phyloP scores from a whole-genome alignment of 768 basidiomycete species.

The Gloeopeniophorella convolvens region DNA sequence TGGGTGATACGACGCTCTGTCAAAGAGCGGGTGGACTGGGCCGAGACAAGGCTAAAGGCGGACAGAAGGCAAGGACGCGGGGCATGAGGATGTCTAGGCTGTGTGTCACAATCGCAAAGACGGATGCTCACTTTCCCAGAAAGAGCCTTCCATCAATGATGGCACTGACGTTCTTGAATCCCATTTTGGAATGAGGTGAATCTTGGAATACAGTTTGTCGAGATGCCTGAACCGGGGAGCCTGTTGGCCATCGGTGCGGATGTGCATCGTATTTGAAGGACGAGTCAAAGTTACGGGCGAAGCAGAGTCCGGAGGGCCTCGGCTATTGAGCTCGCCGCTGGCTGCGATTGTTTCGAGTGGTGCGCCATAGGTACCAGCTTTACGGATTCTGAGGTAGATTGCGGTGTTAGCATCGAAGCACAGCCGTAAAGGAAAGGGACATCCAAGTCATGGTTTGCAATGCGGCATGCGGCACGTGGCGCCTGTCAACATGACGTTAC shows the following conservation, averaged over 20 bases:
- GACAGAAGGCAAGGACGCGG: neutral
- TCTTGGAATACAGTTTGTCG: neutral
- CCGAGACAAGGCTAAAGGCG: conserved; percentile 55
- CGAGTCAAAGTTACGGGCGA: neutral
- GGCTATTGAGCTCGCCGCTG: conserved; percentile 6
- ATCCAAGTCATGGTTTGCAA: too few relatives aligned
- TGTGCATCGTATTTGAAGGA: conserved; percentile 16
- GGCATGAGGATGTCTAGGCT: too few relatives aligned
- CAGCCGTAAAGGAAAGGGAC: too few relatives aligned
- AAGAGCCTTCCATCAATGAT: conserved; percentile 61
- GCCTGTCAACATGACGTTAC: conserved; percentile 1
- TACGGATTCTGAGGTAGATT: neutral
- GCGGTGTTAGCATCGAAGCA: conserved; percentile 5
- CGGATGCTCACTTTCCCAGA: conserved; percentile 64
- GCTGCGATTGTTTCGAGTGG: conserved; percentile 1
- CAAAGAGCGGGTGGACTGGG: conserved; percentile 62
- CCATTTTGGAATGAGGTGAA: conserved; percentile 17
- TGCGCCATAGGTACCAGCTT: neutral
- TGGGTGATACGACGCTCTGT: conserved; percentile 68
- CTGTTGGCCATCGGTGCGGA: neutral
- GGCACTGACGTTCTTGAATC: conserved; percentile 38
- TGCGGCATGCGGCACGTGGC: conserved; percentile 1
- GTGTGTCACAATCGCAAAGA: conserved; percentile 15
- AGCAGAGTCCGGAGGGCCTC: conserved; percentile 3
- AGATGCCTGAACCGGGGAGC: neutral